These are phyloP conservation scores for Litsea cubeba DNA, from an alignment of 164 flowering plant species.

Conservation along the genomic window DNA sequence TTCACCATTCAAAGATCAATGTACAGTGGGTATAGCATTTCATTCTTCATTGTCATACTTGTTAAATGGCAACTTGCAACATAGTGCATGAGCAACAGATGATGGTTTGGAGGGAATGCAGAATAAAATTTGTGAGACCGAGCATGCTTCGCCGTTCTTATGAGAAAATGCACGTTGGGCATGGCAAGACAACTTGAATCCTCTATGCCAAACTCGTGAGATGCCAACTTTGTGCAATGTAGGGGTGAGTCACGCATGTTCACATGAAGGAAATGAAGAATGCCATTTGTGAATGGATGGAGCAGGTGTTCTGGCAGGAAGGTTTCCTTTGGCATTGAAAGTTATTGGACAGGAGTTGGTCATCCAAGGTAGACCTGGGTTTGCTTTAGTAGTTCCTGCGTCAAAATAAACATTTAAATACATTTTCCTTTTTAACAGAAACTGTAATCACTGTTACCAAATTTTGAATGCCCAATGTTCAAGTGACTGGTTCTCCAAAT, in stretches of 20 bases:
- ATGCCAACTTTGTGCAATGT: slow-evolving; percentile 47
- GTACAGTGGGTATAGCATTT: slow-evolving; percentile 1
- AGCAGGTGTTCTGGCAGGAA: slow-evolving; percentile 51
- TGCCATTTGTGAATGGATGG: slow-evolving; percentile 58
- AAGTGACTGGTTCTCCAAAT: too few species aligned
- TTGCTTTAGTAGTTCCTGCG: slow-evolving; percentile 80
- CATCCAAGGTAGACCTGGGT: slow-evolving; percentile 53
- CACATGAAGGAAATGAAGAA: slow-evolving; percentile 44
- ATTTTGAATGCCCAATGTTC: not conserved
- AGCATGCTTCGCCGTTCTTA: slow-evolving; percentile 71
- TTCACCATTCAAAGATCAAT: slow-evolving; percentile 1
- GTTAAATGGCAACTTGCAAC: slow-evolving; percentile 3
- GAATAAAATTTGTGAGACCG: slow-evolving; percentile 50
- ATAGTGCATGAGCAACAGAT: not conserved
- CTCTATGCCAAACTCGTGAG: slow-evolving; percentile 46
- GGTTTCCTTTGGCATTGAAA: slow-evolving; percentile 50
- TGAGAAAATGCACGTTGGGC: slow-evolving; percentile 43
- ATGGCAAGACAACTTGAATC: slow-evolving; percentile 50
- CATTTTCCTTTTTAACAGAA: slow-evolving; percentile 17
- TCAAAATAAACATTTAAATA: slow-evolving; percentile 84
- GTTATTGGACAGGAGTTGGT: slow-evolving; percentile 36
- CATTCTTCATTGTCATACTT: slow-evolving; percentile 1
- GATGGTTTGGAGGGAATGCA: slow-evolving; percentile 11
- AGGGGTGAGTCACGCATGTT: slow-evolving; percentile 43
- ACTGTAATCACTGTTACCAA: slow-evolving; percentile 23